These are phyloP conservation scores for Periglandula ipomoeae DNA, from an alignment of 2,329 filamentous ascomycete species.

Conservation along the genomic window DNA sequence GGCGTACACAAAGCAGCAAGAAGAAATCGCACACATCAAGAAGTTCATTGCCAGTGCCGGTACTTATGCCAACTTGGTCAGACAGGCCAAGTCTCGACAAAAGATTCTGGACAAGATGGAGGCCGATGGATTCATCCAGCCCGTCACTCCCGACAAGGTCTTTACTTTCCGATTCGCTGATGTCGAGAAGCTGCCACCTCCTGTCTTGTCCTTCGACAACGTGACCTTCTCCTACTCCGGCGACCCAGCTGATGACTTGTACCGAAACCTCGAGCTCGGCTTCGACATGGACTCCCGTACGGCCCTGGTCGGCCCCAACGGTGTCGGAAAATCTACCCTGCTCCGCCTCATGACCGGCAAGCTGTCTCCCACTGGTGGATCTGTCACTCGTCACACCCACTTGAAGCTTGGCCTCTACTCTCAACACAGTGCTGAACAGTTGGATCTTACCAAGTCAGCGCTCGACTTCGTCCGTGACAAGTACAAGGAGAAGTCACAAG, in stretches of 20 bases:
- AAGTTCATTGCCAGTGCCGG: constrained; percentile 99
- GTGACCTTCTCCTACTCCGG: constrained; percentile 98
- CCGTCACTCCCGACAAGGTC: constrained; percentile 72
- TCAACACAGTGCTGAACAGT: constrained; percentile 96
- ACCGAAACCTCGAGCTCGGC: constrained; percentile 94
- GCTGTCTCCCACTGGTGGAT: constrained; percentile 73
- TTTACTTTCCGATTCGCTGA: constrained; percentile 98
- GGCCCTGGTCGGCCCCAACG: constrained; percentile 93
- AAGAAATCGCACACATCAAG: constrained; percentile 99
- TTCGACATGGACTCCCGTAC: constrained; percentile 99
- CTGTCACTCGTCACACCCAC: constrained; percentile 88
- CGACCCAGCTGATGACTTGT: constrained; percentile 79
- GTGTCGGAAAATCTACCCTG: constrained; percentile 97
- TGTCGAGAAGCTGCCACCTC: constrained; percentile 97
- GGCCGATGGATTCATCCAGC: constrained; percentile 96
- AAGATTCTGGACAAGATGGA: constrained; percentile 99
- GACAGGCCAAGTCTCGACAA: constrained; percentile 97
- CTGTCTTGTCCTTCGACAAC: constrained; percentile 90
- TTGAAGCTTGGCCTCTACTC: constrained; percentile 97
- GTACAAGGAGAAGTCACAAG: constrained; percentile 80
- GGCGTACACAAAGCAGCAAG: constrained; percentile 97
- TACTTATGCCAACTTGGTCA: constrained; percentile 99
- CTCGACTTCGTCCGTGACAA: constrained; percentile 97
- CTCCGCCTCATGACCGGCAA: constrained; percentile 95
- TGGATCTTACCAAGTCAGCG: constrained; percentile 94